Conservation (phyloP, 371 early-diverging fungal genomes). For the Rhizopus sp. region DNA sequence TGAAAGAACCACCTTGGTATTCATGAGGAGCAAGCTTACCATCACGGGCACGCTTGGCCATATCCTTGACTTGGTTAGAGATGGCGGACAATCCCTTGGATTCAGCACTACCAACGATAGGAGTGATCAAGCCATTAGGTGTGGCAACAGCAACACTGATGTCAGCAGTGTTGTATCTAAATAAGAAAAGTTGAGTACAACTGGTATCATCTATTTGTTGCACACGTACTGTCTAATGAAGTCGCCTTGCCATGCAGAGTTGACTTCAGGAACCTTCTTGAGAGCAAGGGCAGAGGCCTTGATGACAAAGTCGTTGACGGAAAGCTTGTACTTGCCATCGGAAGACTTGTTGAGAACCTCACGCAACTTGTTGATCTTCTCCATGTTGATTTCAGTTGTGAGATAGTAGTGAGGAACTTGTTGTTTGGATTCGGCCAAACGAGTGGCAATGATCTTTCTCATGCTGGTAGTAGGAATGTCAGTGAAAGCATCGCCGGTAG, state of each 20-base stretch:
- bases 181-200: neutral
- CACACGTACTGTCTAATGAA: constrained; percentile 84
- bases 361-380: constrained; percentile 85
- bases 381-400: constrained; percentile 87
- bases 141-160: constrained; percentile 97
- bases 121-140: constrained; percentile 94
- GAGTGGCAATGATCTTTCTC: constrained; percentile 89
- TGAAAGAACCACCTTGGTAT: constrained; percentile 96
- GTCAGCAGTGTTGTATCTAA: constrained; percentile 87
- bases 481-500: constrained; percentile 63
- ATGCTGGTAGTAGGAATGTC: constrained; percentile 91
- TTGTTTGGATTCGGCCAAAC: constrained; percentile 87
- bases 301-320: constrained; percentile 98
- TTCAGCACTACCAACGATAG: constrained; percentile 88
- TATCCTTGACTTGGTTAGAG: constrained; percentile 81
- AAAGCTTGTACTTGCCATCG: constrained; percentile 92
- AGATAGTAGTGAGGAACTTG: constrained; percentile 96
- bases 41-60: constrained; percentile 86
- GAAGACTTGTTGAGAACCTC: constrained; percentile 84
- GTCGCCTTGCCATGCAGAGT: constrained; percentile 94
- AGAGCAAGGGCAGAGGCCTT: constrained; percentile 94
- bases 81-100: constrained; percentile 85
- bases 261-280: constrained; percentile 93
- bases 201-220: neutral
- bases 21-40: constrained; percentile 93